A percentile compares a stretch with the other conserved stretches of the same genome.
phyloP scores from a whole-genome alignment of 139 green algal genomes.

The Chlamydomonas schloesseri region DNA sequence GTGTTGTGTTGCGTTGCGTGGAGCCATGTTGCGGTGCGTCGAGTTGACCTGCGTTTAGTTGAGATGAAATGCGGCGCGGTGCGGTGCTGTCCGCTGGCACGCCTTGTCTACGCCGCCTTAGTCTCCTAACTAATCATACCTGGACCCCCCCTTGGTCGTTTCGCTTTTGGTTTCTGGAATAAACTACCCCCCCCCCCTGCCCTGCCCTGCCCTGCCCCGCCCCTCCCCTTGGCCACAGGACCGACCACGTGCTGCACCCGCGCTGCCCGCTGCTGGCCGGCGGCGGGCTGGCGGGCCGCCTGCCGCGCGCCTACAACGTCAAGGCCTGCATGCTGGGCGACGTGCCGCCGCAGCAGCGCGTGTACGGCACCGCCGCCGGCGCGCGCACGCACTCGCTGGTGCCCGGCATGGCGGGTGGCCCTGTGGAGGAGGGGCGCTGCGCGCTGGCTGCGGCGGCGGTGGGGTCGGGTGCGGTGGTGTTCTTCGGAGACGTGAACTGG shows the following conservation, averaged over 20 bases:
- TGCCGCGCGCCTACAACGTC: slow-evolving; percentile 24
- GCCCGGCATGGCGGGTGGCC: slow-evolving; percentile 12
- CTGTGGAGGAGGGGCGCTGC: background rate
- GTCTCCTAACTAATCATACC: too few relatives aligned
- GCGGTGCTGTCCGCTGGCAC: too few relatives aligned
- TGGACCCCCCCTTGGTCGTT: too few relatives aligned
- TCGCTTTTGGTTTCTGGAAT: too few relatives aligned
- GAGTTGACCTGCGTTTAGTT: too few relatives aligned
- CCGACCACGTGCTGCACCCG: slow-evolving; percentile 23
- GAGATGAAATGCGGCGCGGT: too few relatives aligned
- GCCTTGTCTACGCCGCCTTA: too few relatives aligned
- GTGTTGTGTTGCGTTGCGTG: too few relatives aligned
- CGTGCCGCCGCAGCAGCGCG: background rate
- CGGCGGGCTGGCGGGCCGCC: background rate
- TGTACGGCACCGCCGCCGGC: background rate
- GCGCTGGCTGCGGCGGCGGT: background rate
- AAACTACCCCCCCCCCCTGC: too few relatives aligned
- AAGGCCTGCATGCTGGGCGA: slow-evolving; percentile 36
- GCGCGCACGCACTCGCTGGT: slow-evolving; percentile 4
- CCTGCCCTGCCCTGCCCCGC: too few relatives aligned
- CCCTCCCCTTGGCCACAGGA: slow-evolving; percentile 1
- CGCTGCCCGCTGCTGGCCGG: slow-evolving; percentile 13
- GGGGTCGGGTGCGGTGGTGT: slow-evolving; percentile 1
- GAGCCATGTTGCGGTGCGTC: background rate
- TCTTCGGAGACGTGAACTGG: slow-evolving; percentile 39